These are phyloP conservation scores for Fraxinus albicans DNA, from an alignment of 305 asterid genomes.

Conservation along the genomic window DNA sequence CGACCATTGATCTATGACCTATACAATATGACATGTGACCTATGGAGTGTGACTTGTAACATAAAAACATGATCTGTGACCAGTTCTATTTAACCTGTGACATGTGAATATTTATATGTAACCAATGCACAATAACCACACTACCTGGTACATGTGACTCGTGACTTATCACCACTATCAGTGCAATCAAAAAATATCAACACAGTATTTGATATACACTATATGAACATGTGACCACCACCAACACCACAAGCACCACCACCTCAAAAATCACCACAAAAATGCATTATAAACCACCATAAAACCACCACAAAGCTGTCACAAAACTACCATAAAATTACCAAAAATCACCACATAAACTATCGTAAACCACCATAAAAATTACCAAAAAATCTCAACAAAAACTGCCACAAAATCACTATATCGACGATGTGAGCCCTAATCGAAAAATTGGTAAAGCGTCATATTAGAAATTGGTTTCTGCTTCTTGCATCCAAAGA, in stretches of 20 bases:
- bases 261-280: no score
- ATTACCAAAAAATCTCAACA: neutral
- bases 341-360: no score
- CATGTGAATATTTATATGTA: neutral
- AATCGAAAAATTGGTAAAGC: neutral
- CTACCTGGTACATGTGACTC: no score
- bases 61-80: neutral
- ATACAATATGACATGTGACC: neutral
- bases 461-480: no score
- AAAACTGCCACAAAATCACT: neutral
- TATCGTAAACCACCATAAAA: no score
- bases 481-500: no score
- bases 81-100: no score
- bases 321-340: no score
- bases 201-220: no score
- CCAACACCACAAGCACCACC: no score
- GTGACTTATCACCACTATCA: neutral
- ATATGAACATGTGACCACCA: neutral
- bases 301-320: no score
- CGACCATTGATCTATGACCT: neutral
- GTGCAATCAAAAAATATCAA: neutral
- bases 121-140: neutral
- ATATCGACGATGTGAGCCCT: neutral
- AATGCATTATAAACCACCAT: no score
- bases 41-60: neutral